Evolutionary conservation across 352 stramenopile species (phyloP).

Genomic region (Poterioochromonas sp.): DNA sequence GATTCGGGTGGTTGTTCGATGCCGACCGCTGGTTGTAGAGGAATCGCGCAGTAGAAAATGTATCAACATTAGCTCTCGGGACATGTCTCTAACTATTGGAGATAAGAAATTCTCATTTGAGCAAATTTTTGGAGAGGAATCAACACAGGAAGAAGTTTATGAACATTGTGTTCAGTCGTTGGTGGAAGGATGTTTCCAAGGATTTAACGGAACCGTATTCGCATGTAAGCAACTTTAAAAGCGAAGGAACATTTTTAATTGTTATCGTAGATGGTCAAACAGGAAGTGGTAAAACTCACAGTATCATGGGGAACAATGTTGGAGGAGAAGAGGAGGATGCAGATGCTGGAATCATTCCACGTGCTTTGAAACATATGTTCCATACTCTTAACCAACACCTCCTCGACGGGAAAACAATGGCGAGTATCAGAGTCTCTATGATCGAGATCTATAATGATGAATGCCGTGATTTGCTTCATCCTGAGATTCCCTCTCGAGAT

Average conservation of each 20-base stretch:
- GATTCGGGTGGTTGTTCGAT: too few species aligned
- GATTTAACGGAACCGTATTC: constrained; percentile 32
- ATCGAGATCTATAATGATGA: constrained; percentile 99
- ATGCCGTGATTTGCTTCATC: constrained; percentile 84
- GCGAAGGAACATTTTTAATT: not conserved
- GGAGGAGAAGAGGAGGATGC: not conserved
- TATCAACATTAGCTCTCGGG: too few species aligned
- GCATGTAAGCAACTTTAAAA: constrained; percentile 22
- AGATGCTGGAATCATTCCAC: constrained; percentile 35
- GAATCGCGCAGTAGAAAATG: too few species aligned
- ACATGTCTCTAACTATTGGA: not conserved
- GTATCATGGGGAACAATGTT: constrained; percentile 5
- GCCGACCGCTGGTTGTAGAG: too few species aligned
- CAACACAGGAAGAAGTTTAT: constrained; percentile 11
- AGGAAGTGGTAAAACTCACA: constrained; percentile 32
- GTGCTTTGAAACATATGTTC: constrained; percentile 8
- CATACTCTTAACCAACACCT: not conserved
- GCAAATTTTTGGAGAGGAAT: constrained; percentile 16
- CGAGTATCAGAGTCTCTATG: constrained; percentile 82
- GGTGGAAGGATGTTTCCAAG: constrained; percentile 26
- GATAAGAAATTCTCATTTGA: constrained; percentile 33
- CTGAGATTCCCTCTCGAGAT: constrained; percentile 38
- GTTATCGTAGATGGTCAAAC: constrained; percentile 31
- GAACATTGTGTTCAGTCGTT: not conserved
- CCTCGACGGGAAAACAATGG: not conserved